phyloP scores from a whole-genome alignment of 257 asterid species.

The Solanum acaule region DNA sequence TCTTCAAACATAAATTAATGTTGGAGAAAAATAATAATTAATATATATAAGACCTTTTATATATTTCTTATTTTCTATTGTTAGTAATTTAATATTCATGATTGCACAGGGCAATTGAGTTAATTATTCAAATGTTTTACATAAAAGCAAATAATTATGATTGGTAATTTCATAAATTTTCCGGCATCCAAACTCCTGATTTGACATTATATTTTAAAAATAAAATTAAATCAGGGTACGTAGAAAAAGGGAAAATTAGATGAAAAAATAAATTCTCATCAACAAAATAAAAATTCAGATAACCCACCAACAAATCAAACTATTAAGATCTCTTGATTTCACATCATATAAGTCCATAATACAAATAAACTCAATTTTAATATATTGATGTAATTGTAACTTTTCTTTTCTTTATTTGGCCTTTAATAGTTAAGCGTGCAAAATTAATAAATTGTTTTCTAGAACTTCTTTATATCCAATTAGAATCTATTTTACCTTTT shows the following conservation, averaged over 20 bases:
- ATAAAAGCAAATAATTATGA: not conserved
- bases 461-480: not conserved
- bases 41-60: not conserved
- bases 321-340: not conserved
- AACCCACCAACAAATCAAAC: not conserved
- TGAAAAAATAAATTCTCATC: fast-evolving
- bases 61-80: not conserved
- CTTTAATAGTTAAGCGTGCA: not conserved
- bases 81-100: not conserved
- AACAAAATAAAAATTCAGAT: fast-evolving
- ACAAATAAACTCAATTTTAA: not conserved
- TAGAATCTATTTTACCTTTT: not conserved
- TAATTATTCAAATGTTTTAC: not conserved
- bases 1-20: not conserved
- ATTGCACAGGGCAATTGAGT: not conserved
- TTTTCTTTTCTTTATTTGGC: not conserved
- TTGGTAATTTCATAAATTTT: too few species aligned
- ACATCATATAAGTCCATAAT: not conserved
- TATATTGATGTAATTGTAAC: not conserved
- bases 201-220: not conserved
- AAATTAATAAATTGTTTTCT: not conserved
- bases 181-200: fast-evolving
- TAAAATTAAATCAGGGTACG: too few species aligned
- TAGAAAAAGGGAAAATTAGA: too few species aligned
- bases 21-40: not conserved